These are phyloP conservation scores for Tylopilus felleus DNA, from an alignment of 768 basidiomycete species.

Conservation along the genomic window DNA sequence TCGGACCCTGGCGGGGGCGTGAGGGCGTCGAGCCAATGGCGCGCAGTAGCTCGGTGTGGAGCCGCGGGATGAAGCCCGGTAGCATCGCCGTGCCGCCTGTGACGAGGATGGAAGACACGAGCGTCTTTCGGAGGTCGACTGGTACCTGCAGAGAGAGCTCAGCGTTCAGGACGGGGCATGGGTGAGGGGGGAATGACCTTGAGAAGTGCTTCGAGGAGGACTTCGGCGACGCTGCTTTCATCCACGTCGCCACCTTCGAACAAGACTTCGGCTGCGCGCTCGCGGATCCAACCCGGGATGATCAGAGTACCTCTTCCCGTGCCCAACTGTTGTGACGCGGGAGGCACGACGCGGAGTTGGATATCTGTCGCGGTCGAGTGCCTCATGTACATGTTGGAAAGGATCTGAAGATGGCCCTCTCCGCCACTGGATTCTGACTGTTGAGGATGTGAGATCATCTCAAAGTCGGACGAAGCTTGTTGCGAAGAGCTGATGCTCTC, in stretches of 20 bases:
- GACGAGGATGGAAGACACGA: constrained; percentile 82
- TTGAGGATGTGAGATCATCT: constrained; percentile 46
- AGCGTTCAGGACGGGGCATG: not conserved
- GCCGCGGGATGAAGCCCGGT: constrained; percentile 87
- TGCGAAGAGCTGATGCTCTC: constrained; percentile 51
- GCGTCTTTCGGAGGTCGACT: constrained; percentile 80
- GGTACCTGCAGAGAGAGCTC: constrained; percentile 59
- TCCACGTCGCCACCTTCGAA: constrained; percentile 91
- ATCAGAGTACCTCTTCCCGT: constrained; percentile 76
- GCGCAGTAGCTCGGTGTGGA: constrained; percentile 74
- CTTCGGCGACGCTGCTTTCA: constrained; percentile 79
- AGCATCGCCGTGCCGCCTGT: constrained; percentile 89
- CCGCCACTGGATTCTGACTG: constrained; percentile 25
- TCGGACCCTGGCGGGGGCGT: constrained; percentile 32
- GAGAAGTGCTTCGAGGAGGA: constrained; percentile 72
- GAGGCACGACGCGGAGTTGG: constrained; percentile 64
- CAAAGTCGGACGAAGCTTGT: constrained; percentile 51
- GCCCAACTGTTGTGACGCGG: constrained; percentile 60
- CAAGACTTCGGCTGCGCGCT: constrained; percentile 85
- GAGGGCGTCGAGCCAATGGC: constrained; percentile 45
- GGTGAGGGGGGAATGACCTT: constrained; percentile 48
- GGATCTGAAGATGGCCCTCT: constrained; percentile 47
- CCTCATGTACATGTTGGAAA: constrained; percentile 67
- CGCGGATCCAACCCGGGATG: constrained; percentile 94
- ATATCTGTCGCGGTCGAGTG: constrained; percentile 78